phyloP scores from a whole-genome alignment of 495 filamentous ascomycete species.

The Podospora pseudoanserina region DNA sequence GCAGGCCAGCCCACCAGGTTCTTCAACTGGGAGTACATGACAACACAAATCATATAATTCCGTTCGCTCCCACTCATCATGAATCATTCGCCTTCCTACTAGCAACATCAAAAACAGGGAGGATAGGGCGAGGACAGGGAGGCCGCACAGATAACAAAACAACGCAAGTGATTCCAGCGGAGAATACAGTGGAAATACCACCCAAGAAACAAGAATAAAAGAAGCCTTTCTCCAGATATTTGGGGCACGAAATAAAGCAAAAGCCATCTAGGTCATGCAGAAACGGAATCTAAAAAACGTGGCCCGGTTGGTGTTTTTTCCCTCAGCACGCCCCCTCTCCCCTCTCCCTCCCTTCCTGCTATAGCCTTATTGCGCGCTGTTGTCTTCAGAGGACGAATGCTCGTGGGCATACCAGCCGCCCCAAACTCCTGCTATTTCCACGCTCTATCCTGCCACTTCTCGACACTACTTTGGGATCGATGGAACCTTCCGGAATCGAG shows the following conservation, averaged over 20 bases:
- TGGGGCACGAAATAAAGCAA: constrained; percentile 34
- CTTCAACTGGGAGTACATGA: not conserved
- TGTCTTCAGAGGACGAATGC: constrained; percentile 18
- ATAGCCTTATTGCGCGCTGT: constrained; percentile 24
- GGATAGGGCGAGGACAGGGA: constrained; percentile 32
- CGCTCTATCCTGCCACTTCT: constrained; percentile 17
- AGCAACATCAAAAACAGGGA: constrained; percentile 20
- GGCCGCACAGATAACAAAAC: constrained; percentile 29
- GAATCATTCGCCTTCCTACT: constrained; percentile 6
- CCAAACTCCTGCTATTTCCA: constrained; percentile 6
- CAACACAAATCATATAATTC: not conserved
- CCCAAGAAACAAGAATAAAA: constrained; percentile 32
- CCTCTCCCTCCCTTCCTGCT: constrained; percentile 13
- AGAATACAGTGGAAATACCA: constrained; percentile 32
- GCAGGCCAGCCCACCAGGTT: too few species aligned
- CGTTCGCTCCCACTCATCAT: not conserved
- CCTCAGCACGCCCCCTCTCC: constrained; percentile 22
- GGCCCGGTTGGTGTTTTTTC: constrained; percentile 19
- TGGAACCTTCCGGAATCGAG: constrained; percentile 17
- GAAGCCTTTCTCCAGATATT: constrained; percentile 33
- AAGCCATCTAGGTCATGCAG: constrained; percentile 46
- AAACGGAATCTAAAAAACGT: constrained; percentile 43
- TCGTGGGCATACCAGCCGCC: constrained; percentile 13
- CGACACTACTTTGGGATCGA: constrained; percentile 19
- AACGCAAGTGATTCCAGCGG: constrained; percentile 25